These are phyloP conservation scores for Podila horticola DNA, from an alignment of 192 early-diverging fungal species.

Conservation along the genomic window DNA sequence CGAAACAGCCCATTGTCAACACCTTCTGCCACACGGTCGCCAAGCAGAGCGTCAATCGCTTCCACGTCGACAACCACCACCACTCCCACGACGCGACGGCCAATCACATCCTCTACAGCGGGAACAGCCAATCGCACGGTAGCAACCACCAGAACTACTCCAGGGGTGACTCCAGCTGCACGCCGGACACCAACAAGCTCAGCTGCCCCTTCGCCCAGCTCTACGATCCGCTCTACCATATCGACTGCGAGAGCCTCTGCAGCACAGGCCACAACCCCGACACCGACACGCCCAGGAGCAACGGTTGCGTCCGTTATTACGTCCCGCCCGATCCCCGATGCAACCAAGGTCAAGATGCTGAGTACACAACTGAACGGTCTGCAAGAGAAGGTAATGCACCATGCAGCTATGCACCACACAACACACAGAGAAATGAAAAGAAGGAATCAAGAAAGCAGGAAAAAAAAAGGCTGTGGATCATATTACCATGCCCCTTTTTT, in stretches of 20 bases:
- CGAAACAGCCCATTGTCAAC: slow-evolving; percentile 11
- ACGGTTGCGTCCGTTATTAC: slow-evolving; percentile 4
- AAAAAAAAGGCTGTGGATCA: background rate
- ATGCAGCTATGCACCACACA: background rate
- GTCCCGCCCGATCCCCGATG: slow-evolving; percentile 32
- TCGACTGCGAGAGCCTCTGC: slow-evolving; percentile 17
- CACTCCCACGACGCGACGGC: background rate
- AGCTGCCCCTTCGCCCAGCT: slow-evolving; percentile 20
- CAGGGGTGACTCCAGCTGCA: background rate
- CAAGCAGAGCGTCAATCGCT: slow-evolving; percentile 19
- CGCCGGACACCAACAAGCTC: slow-evolving; percentile 21
- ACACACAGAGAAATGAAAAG: too few relatives aligned
- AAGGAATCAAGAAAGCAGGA: background rate
- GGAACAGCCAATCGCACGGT: background rate
- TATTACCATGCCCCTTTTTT: background rate
- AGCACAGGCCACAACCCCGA: slow-evolving; percentile 12
- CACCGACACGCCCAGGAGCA: slow-evolving; percentile 7
- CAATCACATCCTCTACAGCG: background rate
- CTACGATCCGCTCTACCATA: slow-evolving; percentile 19
- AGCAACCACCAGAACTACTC: background rate
- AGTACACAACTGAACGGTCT: slow-evolving; percentile 37
- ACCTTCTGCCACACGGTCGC: slow-evolving; percentile 6
- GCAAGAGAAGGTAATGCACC: slow-evolving; percentile 39
- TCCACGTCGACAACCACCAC: slow-evolving; percentile 6
- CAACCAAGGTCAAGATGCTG: slow-evolving; percentile 41